phyloP scores from a whole-genome alignment of 2,329 filamentous ascomycete genomes.

The Clonostachys rhizophaga region DNA sequence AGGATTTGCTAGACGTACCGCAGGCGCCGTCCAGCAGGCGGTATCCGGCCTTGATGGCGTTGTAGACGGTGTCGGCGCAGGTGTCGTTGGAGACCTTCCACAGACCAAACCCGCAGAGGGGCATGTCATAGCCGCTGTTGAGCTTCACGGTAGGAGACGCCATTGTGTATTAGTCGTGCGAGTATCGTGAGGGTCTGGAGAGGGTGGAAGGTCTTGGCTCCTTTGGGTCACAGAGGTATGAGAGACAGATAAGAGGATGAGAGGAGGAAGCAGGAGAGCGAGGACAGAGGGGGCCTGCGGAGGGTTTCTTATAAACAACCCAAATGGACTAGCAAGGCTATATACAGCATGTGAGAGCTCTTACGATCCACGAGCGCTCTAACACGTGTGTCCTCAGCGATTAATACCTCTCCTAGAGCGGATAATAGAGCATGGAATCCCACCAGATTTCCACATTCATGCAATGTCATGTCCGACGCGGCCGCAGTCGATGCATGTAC shows the following conservation, averaged over 20 bases:
- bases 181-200: slow-evolving; percentile 2
- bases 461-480: no score
- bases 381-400: neutral
- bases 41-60: slow-evolving; percentile 62
- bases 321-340: neutral
- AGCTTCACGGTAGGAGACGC: slow-evolving; percentile 51
- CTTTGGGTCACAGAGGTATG: neutral
- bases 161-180: slow-evolving; percentile 16
- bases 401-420: no score
- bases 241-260: neutral
- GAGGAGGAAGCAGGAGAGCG: neutral
- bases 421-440: no score
- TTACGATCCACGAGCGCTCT: no score
- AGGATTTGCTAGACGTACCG: slow-evolving; percentile 37
- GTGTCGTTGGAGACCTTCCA: slow-evolving; percentile 79
- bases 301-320: neutral
- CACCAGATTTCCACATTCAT: no score
- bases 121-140: slow-evolving; percentile 65
- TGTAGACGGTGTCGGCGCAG: slow-evolving; percentile 73
- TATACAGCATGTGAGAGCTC: neutral
- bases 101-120: slow-evolving; percentile 71
- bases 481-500: no score
- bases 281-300: neutral
- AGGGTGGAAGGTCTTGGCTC: neutral
- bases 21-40: slow-evolving; percentile 56